phyloP scores from a whole-genome alignment of 352 stramenopile species.

The Phytophthora vignae region DNA sequence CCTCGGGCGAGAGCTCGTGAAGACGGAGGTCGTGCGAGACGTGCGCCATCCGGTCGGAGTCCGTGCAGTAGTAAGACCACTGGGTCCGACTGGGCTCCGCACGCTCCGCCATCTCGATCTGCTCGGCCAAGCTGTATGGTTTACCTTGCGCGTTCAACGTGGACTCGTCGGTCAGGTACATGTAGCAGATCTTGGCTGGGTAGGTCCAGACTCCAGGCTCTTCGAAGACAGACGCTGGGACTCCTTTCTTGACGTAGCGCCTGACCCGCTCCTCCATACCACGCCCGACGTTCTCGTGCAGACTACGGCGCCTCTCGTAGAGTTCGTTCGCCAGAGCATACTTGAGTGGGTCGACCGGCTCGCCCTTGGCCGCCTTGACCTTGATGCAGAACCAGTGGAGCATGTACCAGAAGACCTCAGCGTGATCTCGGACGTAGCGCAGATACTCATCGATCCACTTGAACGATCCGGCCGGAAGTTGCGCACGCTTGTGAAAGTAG shows the following conservation, averaged over 20 bases:
- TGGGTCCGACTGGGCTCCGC: too few species aligned
- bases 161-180: too few species aligned
- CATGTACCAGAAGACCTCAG: slow-evolving; percentile 4
- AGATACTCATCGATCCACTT: too few species aligned
- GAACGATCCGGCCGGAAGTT: not conserved
- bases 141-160: too few species aligned
- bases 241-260: not conserved
- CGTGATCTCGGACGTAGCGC: not conserved
- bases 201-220: slow-evolving; percentile 11
- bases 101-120: too few species aligned
- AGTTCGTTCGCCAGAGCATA: not conserved
- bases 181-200: not conserved
- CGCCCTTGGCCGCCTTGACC: not conserved
- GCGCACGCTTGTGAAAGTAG: slow-evolving; percentile 1
- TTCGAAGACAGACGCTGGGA: not conserved
- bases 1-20: too few species aligned
- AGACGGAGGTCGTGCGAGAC: too few species aligned
- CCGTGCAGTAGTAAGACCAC: too few species aligned
- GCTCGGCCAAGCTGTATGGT: too few species aligned
- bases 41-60: too few species aligned
- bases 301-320: not conserved
- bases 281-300: not conserved
- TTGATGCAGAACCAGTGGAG: slow-evolving; percentile 7
- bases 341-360: not conserved
- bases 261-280: not conserved